Evolutionary conservation across 139 green algal genomes (phyloP), one percentile per base, ranked within the genome.

Genomic region (Pleodorina starrii): DNA sequence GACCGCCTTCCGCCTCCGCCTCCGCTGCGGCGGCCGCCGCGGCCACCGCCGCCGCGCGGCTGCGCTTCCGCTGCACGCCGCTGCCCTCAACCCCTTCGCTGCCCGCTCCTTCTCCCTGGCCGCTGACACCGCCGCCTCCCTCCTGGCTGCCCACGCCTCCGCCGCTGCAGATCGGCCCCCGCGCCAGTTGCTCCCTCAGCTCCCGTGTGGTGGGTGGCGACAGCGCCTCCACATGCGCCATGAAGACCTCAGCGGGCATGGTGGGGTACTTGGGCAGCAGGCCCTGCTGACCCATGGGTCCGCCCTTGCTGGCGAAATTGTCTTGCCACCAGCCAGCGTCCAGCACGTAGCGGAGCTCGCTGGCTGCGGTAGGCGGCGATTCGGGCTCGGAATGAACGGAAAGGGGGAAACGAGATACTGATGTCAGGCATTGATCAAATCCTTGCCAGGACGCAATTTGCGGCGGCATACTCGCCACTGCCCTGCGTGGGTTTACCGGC

Each of bases 231-330:
- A 86, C 59, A 2, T 42, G 46, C 40, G 79, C 57, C 57, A 75
- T 75, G 57, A 86, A 59, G 40, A 57, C 79, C 38, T 75, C 79
- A 0, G 79, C 50, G 9, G 79, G 79, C 38, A 73, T 7, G 0
- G 79, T 76, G 38, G 79, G 50, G 54, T 40, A 86, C 77, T 84
- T 84, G 50, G 46, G 77, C 77, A 51, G 77, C 77, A 69, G 57
- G 12, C 54, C 78, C 35, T 72, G 50, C 35, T 72, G 50, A 44
- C 51, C 78, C 78, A 72, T 36, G n/a, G 50, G 51, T 35, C 51
- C 78, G 17, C 35, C 54, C 78, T 85, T 85, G 57, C 44, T 35
- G 7, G 48, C 48, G 48, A n/a, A 32, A n/a, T 84, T 84, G n/a
- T 84, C 76, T 35, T 73, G 79, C 79, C 79, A 86, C 79, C 79